Evolutionary conservation across 2,329 filamentous ascomycete genomes (phyloP), one percentile per base, ranked within the genome.

Genomic region (Annulohypoxylon truncatum): DNA sequence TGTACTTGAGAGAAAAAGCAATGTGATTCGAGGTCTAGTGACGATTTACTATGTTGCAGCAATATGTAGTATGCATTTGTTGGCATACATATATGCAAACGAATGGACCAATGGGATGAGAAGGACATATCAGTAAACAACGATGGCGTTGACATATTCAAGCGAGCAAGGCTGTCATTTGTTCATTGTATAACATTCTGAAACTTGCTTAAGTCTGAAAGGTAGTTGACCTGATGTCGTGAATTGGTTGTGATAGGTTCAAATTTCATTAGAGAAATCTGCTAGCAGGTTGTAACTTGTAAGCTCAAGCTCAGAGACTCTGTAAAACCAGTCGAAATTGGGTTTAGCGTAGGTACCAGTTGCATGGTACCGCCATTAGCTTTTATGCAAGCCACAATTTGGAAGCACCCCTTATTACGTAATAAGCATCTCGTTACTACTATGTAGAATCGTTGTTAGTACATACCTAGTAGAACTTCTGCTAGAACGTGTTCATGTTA

Each of bases 191-290:
- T 55, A 31, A 46, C 54, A 53, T 31, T 61, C 54, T 60, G 66
- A 68, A 56, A 68, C 66, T 60, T 53, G 48, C 50, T 13, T 44
- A 33, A 44, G 63, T 63, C 63, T 63, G 62, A 55, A 62, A 57
- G 35, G 46, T 33, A 47, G 54, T 48, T 15, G 50, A 28, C 31
- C 42, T 38, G 22, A 33, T 54, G 28, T 35, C 55, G 40, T 52
- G 44, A 38, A 54, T 24, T 48, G 47, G 51, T 18, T 58, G 38
- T 28, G 51, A 68, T 59, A 66, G 62, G 62, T 42, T 58, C 47
- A 35, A 61, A 31, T 13, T 40, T 53, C 18, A 24, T 29, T 29
- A 12, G 48, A 22, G 42, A 33, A 56, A 18, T 53, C 24, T 46
- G 8, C 24, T 40, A 31, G 44, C 26, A 46, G 26, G 42, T n/a